Base-by-base conservation (phyloP, 2,329 filamentous ascomycete species). In the Penicillium italicum region DNA sequence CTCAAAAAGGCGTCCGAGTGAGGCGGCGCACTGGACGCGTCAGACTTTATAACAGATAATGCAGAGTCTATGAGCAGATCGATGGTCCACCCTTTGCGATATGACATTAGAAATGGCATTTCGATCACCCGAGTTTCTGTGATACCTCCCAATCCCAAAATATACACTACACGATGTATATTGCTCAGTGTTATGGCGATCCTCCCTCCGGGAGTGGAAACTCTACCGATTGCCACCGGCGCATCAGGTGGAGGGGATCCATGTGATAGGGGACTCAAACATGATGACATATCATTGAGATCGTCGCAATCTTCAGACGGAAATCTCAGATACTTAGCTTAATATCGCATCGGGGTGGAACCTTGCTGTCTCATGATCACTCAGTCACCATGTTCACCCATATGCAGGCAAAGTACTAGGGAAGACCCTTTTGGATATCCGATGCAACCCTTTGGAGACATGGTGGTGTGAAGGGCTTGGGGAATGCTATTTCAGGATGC, bases 1-100 rank as follows among this genome's bases (percentile, higher is more conserved):
- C 42, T 72, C 43, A 65, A 59, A 37, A 69, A 54, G 55, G 55
- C 47, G 42, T 57, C 51, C 33, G 51, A 24, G 41, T 49, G 50
- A 46, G 30, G 43, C 50, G 36, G 34, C 42, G 40, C 26, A 40
- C 37, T 26, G 31, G 40, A 40, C 24, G 56, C 42, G 40, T 53
- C 50, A 51, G 56, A 43, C 34, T 43, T 48, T 43, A 24, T 33
- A 54, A 30, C 41, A 57, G 26, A 45, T 46, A 47, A 22, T 18
- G 16, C 26, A 30, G 9, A 47, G 12, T 53, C 18, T 47, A 47
- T 24, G 26, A 40, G 24, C 18, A 33, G 42, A 14, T n/a, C 11
- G 18, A 47, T 16, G 33, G 20, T 28, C 40, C 26, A 42, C 12
- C 7, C 28, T 40, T 40, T 18, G 33, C 41, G n/a, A 41, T 12